Evolutionary conservation across 2,329 filamentous ascomycete species (phyloP), one percentile per base, ranked within the genome.

Genomic region (Cercospora sp.): DNA sequence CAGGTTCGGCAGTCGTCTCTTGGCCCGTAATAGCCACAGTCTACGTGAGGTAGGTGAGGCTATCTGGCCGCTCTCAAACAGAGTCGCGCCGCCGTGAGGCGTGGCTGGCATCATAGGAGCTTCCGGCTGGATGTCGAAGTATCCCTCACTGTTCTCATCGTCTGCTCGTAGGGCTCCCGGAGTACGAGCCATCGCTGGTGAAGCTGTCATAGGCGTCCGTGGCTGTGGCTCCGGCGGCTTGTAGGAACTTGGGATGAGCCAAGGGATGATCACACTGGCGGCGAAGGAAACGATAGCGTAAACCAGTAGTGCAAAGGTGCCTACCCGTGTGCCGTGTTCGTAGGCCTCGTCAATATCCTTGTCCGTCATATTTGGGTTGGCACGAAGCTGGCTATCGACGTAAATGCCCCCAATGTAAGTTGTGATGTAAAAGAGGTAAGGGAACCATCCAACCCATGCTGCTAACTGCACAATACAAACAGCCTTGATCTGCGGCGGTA

Each of bases 381-480:
- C 83, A 72, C 89, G 85, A 62, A 97, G 89, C 73, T 87, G 91
- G 0, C 93, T 93, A 76, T 97, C 90, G 18, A 93, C 91, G 74
- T 97, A 97, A 66, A 98, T 91, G 77, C 97, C 93, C 69, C 92
- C 94, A 73, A 97, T 91, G 79, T 95, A 98, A 18, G 93, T 96
- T 1, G 93, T 97, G 5, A 91, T 91, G 83, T 98, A 98, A 82
- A 98, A 96, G 40, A 97, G 87, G 80, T 97, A 97, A 0, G 94
- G 94, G 76, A 97, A 98, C 94, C 94, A 97, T 69, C 93, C 94
- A 73, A 98, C 95, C 94, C 94, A 98, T 18, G 91, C 90, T 92
- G 94, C 97, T 78, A 97, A 97, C 74, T 97, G 92, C 5, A 93
- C 90, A 86, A 92, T 93, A 81, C 94, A 97, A 72, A 98, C 97